These are phyloP conservation scores for Chytridium lagenaria DNA, from an alignment of 371 early-diverging fungal species.

Conservation along the genomic window DNA sequence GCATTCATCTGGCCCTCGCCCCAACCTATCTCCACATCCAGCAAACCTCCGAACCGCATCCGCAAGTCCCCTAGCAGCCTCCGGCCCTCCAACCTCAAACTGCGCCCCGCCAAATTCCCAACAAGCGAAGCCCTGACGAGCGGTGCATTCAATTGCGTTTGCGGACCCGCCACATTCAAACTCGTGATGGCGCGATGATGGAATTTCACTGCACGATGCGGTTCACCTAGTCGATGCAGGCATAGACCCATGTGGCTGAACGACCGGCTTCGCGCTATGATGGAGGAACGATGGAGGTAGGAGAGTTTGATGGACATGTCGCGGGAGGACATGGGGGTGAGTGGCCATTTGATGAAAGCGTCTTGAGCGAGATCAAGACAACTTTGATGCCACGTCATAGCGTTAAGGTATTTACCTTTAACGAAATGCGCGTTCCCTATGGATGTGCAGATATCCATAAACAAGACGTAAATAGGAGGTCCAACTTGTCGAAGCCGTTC, in stretches of 20 bases:
- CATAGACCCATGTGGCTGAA: constrained; percentile 22
- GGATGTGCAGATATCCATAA: constrained; percentile 24
- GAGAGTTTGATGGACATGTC: constrained; percentile 4
- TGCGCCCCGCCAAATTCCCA: constrained; percentile 25
- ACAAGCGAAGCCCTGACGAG: constrained; percentile 10
- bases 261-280: constrained; percentile 14
- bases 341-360: constrained; percentile 18
- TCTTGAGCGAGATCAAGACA: constrained; percentile 26
- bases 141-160: constrained; percentile 15
- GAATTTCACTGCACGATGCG: constrained; percentile 21
- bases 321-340: not conserved
- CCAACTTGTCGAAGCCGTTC: constrained; percentile 9
- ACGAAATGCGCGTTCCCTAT: constrained; percentile 18
- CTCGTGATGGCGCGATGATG: constrained; percentile 18
- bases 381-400: constrained; percentile 23
- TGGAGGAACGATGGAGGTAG: constrained; percentile 15
- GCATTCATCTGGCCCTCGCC: constrained; percentile 20
- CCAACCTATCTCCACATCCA: constrained; percentile 15
- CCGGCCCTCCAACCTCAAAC: constrained; percentile 30
- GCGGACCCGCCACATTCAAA: constrained; percentile 12
- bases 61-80: constrained; percentile 24
- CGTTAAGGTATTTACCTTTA: not conserved
- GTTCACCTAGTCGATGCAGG: constrained; percentile 17
- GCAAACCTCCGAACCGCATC: constrained; percentile 21
- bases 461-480: constrained; percentile 16